These are phyloP conservation scores for Diplodia mutila DNA, from an alignment of 2,329 filamentous ascomycete species.

Conservation along the genomic window DNA sequence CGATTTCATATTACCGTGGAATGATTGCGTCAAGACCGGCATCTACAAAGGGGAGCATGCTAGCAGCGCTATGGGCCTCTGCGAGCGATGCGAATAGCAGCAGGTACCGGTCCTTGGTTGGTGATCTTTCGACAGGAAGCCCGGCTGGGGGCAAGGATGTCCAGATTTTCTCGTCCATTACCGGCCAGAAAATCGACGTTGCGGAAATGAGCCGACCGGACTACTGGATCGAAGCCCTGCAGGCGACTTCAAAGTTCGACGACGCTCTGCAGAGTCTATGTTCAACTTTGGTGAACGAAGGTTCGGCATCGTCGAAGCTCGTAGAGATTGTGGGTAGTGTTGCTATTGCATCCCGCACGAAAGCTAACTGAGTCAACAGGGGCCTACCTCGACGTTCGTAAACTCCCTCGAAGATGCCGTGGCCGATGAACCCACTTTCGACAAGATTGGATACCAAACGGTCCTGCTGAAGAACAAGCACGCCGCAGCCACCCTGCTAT, in stretches of 20 bases:
- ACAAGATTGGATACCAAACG: constrained; percentile 1
- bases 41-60: constrained; percentile 30
- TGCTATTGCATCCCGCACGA: neutral
- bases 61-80: constrained; percentile 32
- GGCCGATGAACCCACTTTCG: constrained; percentile 15
- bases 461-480: neutral
- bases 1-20: constrained; percentile 28
- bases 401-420: neutral
- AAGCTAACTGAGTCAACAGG: constrained; percentile 16
- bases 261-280: constrained; percentile 28
- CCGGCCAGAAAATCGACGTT: constrained; percentile 2
- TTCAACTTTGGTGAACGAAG: constrained; percentile 31
- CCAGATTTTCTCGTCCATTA: constrained; percentile 5
- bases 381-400: constrained; percentile 36
- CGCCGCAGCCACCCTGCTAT: neutral
- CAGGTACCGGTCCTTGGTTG: constrained; percentile 31
- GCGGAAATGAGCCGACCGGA: neutral
- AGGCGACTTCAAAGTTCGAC: constrained; percentile 41
- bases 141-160: neutral
- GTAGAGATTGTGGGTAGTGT: constrained; percentile 30
- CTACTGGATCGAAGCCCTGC: constrained; percentile 47
- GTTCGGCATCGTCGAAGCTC: constrained; percentile 37
- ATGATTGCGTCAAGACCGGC: constrained; percentile 26
- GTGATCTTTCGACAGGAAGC: neutral
- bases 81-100: constrained; percentile 24